Percentiles rank a stretch among this genome's conserved stretches.
Conservation (phyloP, 2,329 filamentous ascomycete genomes). For the Dothideomycetes sp. region DNA sequence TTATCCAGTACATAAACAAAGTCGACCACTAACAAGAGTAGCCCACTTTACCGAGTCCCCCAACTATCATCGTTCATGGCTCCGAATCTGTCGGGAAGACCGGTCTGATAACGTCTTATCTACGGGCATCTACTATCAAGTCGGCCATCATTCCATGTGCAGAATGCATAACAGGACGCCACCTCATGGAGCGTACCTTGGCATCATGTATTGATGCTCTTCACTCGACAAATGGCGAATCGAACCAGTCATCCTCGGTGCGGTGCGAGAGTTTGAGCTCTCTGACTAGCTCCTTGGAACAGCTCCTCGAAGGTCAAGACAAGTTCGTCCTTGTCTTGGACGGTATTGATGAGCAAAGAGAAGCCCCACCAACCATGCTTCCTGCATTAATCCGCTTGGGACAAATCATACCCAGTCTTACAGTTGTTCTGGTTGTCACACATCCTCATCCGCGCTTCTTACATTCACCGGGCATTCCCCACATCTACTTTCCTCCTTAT, state of each 20-base stretch:
- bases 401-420: conserved; percentile 69
- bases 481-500: conserved; percentile 78
- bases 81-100: conserved; percentile 82
- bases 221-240: conserved; percentile 11
- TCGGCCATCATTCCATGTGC: conserved; percentile 56
- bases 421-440: conserved; percentile 65
- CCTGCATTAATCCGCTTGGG: conserved; percentile 72
- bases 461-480: conserved; percentile 57
- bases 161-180: conserved; percentile 69
- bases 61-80: conserved; percentile 71
- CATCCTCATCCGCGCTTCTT: conserved; percentile 59
- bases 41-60: conserved; percentile 56
- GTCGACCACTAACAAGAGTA: conserved; percentile 22
- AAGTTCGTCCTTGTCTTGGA: conserved; percentile 80
- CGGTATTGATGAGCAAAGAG: conserved; percentile 73
- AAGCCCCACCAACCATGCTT: conserved; percentile 66
- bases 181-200: conserved; percentile 63
- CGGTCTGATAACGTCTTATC: conserved; percentile 52
- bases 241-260: conserved; percentile 17
- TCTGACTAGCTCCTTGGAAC: conserved; percentile 60
- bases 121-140: conserved; percentile 39
- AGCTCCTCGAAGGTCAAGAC: conserved; percentile 43
- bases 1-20: neutral
- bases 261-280: conserved; percentile 74
- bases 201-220: conserved; percentile 35